Evolutionary conservation across 306 rosid species (phyloP).

Genomic region (Sicyos edulis): DNA sequence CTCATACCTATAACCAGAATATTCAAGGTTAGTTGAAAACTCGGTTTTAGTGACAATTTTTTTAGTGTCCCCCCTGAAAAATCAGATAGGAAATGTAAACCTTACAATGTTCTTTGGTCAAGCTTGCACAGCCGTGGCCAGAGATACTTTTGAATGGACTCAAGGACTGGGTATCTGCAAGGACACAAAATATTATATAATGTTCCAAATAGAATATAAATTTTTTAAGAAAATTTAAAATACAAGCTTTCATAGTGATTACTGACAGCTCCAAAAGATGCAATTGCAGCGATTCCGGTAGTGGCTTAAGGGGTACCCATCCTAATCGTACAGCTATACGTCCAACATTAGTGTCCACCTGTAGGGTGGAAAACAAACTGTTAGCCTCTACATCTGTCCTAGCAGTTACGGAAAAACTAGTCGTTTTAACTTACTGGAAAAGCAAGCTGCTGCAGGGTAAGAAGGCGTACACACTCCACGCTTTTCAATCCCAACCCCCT

Average conservation of each 20-base stretch:
- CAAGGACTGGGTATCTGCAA: constrained; percentile 47
- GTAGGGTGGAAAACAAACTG: neutral
- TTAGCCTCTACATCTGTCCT: neutral
- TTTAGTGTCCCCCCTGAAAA: neutral
- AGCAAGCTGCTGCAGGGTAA: constrained; percentile 49
- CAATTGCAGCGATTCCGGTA: constrained; percentile 48
- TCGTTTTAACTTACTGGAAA: constrained; percentile 49
- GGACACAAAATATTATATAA: neutral
- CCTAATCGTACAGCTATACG: constrained; percentile 68
- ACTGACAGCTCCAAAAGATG: constrained; percentile 56
- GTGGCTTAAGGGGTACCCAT: constrained; percentile 76
- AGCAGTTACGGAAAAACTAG: neutral
- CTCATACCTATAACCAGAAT: constrained; percentile 42
- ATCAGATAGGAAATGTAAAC: neutral
- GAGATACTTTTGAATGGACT: constrained; percentile 58
- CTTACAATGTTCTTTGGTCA: constrained; percentile 44
- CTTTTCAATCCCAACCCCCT: constrained; percentile 72
- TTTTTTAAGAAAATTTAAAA: constrained; percentile 1
- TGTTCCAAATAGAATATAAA: neutral
- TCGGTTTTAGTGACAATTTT: neutral
- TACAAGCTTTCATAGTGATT: neutral
- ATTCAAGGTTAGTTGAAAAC: constrained; percentile 8
- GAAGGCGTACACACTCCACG: constrained; percentile 67
- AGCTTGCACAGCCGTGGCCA: constrained; percentile 58
- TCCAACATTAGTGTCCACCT: constrained; percentile 85